Evolutionary conservation across 306 rosid genomes (phyloP), one percentile per base, ranked within the genome.

Genomic region (Vicia faba): DNA sequence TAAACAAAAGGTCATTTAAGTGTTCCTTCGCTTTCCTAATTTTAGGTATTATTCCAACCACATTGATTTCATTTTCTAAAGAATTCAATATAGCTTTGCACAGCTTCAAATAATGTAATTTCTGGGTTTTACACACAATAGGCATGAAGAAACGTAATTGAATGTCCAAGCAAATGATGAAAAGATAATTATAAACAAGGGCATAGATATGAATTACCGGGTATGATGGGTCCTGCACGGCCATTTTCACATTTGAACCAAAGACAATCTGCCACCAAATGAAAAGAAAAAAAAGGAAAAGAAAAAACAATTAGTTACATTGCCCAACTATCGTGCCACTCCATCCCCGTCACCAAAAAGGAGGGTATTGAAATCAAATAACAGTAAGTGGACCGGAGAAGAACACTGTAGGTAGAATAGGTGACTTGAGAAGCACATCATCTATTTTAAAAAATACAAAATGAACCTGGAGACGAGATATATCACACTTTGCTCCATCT

Each of bases 401-500:
- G n/a, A 54, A 33, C 70, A 51, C 26, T 13, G 39, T 29, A 18
- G 8, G 25, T 19, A 59, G 18, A 72, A 60, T 5, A 64, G n/a
- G 40, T 46, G 12, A 74, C 10, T 41, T 29, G 43, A 55, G 63
- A 12, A 46, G 57, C 58, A 18, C 7, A 75, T 26, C 25, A 55
- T 23, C 38, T 68, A 75, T 51, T 68, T 2, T 5, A 9, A 54
- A 68, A 25, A 15, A 36, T 28, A 55, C 9, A 26, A 13, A 49
- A 33, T 4, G 26, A 70, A 89, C 96, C 93, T 89, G 96, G 59
- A 87, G 96, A 40, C 96, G 96, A 71, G 93, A 81, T 43, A 89
- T 89, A 74, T 89, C 96, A 76, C 93, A 81, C 56, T 89, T 85
- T 29, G 96, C 82, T 7, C 96, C 96, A 72, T 89, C 96, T 19